Conservation (phyloP, 2,329 filamentous ascomycete genomes). For the Clarireedia sp. region DNA sequence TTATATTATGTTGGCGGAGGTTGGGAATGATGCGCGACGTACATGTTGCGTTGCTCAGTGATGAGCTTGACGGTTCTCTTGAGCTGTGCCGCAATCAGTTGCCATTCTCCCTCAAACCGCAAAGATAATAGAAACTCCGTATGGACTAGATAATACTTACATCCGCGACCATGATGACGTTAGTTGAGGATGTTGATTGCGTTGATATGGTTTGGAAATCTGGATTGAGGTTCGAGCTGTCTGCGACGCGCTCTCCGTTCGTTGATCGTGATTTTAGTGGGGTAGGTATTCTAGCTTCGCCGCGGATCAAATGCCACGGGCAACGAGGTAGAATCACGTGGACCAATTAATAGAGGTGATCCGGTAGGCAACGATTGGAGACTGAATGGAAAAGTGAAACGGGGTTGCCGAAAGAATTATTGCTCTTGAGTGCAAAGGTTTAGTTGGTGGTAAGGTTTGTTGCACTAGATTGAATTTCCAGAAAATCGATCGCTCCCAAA, state of each 20-base stretch:
- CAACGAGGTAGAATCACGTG: constrained; percentile 7
- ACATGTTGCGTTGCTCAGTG: constrained; percentile 74
- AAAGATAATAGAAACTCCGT: neutral
- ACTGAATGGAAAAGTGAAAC: neutral
- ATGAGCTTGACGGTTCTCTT: constrained; percentile 89
- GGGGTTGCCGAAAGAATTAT: neutral
- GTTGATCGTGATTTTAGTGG: constrained; percentile 7
- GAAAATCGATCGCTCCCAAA: no score
- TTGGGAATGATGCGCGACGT: constrained; percentile 34
- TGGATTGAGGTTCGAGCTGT: neutral
- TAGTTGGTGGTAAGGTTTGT: no score
- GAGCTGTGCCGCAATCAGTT: constrained; percentile 38
- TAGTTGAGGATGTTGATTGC: constrained; percentile 1
- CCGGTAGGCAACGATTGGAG: neutral
- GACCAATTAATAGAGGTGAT: no score
- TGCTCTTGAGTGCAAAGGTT: no score
- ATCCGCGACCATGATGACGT: constrained; percentile 28
- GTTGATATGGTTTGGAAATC: constrained; percentile 2
- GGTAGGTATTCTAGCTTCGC: constrained; percentile 5
- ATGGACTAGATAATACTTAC: constrained; percentile 13
- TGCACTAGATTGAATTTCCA: no score
- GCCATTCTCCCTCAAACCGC: neutral
- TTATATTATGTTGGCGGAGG: neutral
- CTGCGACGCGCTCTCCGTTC: constrained; percentile 8
- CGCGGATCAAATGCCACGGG: neutral